phyloP scores from a whole-genome alignment of 257 asterid genomes.

The Solanum infundibuliforme region DNA sequence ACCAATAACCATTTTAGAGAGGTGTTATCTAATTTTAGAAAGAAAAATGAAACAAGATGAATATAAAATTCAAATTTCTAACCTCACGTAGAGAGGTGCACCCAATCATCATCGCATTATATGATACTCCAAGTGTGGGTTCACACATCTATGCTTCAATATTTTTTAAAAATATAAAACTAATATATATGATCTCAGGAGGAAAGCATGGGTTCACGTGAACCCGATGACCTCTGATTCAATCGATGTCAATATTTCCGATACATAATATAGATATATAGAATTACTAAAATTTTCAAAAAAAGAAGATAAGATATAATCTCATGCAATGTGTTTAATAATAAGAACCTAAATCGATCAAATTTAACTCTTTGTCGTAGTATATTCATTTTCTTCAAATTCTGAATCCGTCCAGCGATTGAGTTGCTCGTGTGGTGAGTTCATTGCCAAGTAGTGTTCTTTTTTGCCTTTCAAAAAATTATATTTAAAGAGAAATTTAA shows the following conservation, averaged over 20 bases:
- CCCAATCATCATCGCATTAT: no score
- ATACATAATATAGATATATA: neutral
- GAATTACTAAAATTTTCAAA: neutral
- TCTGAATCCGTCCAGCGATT: neutral
- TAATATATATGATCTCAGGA: no score
- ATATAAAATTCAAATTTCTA: no score
- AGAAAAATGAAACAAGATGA: no score
- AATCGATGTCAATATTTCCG: neutral
- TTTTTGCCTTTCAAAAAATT: neutral
- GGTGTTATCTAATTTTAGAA: no score
- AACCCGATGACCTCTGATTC: neutral
- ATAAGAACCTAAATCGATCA: neutral
- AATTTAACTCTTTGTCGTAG: neutral
- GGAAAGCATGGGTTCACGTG: no score
- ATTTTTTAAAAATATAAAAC: no score
- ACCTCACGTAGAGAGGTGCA: no score
- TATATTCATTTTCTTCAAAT: neutral
- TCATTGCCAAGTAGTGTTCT: neutral
- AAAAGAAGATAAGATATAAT: neutral
- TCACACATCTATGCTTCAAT: no score
- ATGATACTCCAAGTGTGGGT: no score
- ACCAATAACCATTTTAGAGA: no score
- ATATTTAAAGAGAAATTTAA: neutral
- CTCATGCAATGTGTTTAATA: neutral
- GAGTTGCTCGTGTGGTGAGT: neutral